A percentile compares a stretch with the other conserved stretches of the same genome.
Conservation (phyloP, 2,329 filamentous ascomycete genomes). For the Xylariaceae sp. region DNA sequence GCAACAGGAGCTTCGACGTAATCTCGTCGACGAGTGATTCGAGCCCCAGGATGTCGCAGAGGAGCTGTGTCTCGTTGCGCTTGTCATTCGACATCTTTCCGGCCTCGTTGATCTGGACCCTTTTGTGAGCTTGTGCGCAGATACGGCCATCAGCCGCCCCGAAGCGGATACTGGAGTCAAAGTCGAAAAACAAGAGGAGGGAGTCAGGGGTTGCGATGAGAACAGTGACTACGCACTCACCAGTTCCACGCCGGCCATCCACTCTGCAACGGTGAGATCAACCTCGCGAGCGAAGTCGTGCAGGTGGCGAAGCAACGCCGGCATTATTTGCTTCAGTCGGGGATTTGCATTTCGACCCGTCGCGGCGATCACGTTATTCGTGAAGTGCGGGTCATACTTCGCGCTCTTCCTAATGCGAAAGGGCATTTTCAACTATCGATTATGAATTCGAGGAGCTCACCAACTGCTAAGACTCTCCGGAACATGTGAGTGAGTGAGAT, state of each 20-base stretch:
- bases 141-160: not conserved
- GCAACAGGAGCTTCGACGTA: conserved; percentile 51
- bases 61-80: conserved; percentile 62
- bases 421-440: not conserved
- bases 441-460: not conserved
- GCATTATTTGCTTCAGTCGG: conserved; percentile 62
- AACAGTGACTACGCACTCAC: conserved; percentile 34
- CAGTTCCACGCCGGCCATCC: conserved; percentile 62
- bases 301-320: conserved; percentile 64
- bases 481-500: not conserved
- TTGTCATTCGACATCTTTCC: conserved; percentile 57
- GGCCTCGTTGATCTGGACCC: conserved; percentile 55
- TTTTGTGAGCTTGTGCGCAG: conserved; percentile 1
- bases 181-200: not conserved
- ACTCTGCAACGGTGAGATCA: conserved; percentile 74
- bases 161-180: not conserved
- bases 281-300: conserved; percentile 79
- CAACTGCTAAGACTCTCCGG: not conserved
- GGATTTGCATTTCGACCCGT: conserved; percentile 68
- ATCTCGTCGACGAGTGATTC: conserved; percentile 80
- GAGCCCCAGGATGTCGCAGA: conserved; percentile 64
- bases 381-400: conserved; percentile 48
- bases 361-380: conserved; percentile 64
- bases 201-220: not conserved
- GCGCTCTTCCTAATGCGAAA: too few species aligned